These are phyloP conservation scores for Botryobasidium botryosum DNA, from an alignment of 768 basidiomycete genomes.

Conservation along the genomic window DNA sequence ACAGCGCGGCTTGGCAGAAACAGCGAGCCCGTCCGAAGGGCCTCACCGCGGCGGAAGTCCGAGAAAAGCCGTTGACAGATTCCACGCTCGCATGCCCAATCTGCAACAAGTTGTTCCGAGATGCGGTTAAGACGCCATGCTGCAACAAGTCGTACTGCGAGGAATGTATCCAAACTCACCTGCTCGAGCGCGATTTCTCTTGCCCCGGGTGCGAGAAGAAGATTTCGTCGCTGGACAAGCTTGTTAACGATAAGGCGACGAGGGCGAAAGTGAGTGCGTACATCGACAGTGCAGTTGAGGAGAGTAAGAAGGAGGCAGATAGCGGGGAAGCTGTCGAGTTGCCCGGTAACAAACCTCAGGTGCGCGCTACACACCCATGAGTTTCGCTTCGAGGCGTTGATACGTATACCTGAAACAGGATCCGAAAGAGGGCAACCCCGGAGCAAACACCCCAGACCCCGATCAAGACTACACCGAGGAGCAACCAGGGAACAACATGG, in stretches of 20 bases:
- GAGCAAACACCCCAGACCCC: conserved; percentile 20
- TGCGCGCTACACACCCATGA: too few relatives aligned
- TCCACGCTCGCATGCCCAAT: conserved; percentile 69
- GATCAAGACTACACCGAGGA: conserved; percentile 61
- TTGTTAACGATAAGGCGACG: conserved; percentile 61
- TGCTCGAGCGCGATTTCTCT: conserved; percentile 87
- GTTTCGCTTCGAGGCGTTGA: not conserved
- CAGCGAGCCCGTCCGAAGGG: conserved; percentile 66
- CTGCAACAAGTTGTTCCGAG: conserved; percentile 83
- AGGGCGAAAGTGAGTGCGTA: conserved; percentile 66
- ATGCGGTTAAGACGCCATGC: conserved; percentile 91
- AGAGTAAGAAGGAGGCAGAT: conserved; percentile 49
- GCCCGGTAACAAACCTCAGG: conserved; percentile 12
- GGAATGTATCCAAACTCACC: conserved; percentile 88
- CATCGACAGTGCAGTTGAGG: conserved; percentile 65
- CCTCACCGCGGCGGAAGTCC: conserved; percentile 74
- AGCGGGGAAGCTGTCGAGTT: too few relatives aligned
- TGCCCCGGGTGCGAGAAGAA: conserved; percentile 85
- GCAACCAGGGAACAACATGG: conserved; percentile 34
- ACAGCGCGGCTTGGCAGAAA: conserved; percentile 87
- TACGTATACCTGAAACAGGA: conserved; percentile 6
- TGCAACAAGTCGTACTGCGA: conserved; percentile 87
- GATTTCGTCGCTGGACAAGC: conserved; percentile 76
- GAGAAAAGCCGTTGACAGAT: conserved; percentile 64
- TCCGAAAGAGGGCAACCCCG: conserved; percentile 2